Percentiles rank a stretch among this genome's conserved stretches.
These are phyloP conservation scores for Aspergillus pseudoterreus DNA, from an alignment of 2,329 filamentous ascomycete genomes.

Conservation along the genomic window DNA sequence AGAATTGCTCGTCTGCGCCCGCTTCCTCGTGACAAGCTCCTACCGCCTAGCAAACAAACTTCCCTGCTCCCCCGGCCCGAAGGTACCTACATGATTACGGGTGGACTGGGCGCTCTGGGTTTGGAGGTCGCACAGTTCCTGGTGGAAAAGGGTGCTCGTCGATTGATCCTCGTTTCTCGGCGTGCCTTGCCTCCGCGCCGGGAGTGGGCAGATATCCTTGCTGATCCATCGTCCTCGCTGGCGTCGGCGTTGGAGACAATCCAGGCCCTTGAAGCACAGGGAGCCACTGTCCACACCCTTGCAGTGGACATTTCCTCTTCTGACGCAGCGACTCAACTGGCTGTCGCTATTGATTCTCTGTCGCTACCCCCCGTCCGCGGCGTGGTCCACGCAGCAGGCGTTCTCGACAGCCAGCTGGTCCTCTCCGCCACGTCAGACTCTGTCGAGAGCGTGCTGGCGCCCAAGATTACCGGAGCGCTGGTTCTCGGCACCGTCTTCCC, in stretches of 20 bases:
- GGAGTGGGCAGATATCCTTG: conserved; percentile 5
- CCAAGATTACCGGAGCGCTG: conserved; percentile 26
- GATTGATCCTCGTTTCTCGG: conserved; percentile 41
- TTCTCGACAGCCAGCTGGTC: conserved; percentile 37
- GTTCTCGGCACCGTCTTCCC: conserved; percentile 27
- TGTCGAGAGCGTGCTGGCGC: conserved; percentile 25
- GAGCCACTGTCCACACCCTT: conserved; percentile 29
- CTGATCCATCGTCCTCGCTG: not conserved
- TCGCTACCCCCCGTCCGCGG: conserved; percentile 40
- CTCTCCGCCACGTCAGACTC: conserved; percentile 22
- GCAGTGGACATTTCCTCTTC: conserved; percentile 33
- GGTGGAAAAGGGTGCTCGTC: conserved; percentile 38
- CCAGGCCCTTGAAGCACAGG: conserved; percentile 27
- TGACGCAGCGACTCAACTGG: conserved; percentile 20
- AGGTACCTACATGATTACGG: conserved; percentile 44
- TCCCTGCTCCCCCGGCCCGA: conserved; percentile 7
- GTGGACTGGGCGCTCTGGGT: conserved; percentile 41
- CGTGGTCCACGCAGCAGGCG: conserved; percentile 41
- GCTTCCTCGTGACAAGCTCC: conserved; percentile 1
- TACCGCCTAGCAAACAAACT: not conserved
- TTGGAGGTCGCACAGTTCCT: conserved; percentile 37
- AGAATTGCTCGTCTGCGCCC: conserved; percentile 28
- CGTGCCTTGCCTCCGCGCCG: conserved; percentile 37
- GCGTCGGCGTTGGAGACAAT: conserved; percentile 14
- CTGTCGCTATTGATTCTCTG: not conserved